Evolutionary conservation across 495 filamentous ascomycete genomes (phyloP).

Genomic region (Alectoria sarmentosa): DNA sequence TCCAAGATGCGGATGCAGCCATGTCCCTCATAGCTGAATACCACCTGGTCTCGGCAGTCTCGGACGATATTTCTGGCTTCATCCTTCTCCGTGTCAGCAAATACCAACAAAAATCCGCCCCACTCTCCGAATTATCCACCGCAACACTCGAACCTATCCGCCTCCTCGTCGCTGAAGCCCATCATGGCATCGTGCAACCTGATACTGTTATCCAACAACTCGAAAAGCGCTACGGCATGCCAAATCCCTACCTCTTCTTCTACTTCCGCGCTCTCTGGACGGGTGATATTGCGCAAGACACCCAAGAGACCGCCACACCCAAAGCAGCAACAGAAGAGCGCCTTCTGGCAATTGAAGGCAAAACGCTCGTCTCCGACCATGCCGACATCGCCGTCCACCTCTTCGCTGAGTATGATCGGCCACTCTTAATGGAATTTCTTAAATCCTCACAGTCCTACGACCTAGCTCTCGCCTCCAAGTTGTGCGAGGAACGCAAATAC

Average conservation of each 20-base stretch:
- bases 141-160: slow-evolving; percentile 72
- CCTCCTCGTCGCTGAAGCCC: slow-evolving; percentile 83
- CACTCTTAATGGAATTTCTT: slow-evolving; percentile 79
- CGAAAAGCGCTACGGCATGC: slow-evolving; percentile 34
- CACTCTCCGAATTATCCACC: slow-evolving; percentile 64
- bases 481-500: slow-evolving; percentile 72
- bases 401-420: slow-evolving; percentile 75
- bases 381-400: slow-evolving; percentile 79
- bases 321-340: slow-evolving; percentile 15
- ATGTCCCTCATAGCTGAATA: slow-evolving; percentile 78
- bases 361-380: slow-evolving; percentile 72
- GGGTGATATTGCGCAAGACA: slow-evolving; percentile 49
- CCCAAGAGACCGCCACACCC: slow-evolving; percentile 21
- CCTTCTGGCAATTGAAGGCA: slow-evolving; percentile 39
- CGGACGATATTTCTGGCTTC: slow-evolving; percentile 82
- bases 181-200: slow-evolving; percentile 76
- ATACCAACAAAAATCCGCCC: slow-evolving; percentile 58
- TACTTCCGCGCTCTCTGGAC: slow-evolving; percentile 86
- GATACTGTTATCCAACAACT: slow-evolving; percentile 73
- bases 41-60: slow-evolving; percentile 75
- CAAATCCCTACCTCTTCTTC: slow-evolving; percentile 57
- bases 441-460: slow-evolving; percentile 73
- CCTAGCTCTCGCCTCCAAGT: slow-evolving; percentile 65
- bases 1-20: slow-evolving; percentile 85
- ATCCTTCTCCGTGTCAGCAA: slow-evolving; percentile 78